Percentiles rank a stretch among this genome's conserved stretches.
Evolutionary conservation across 179 eudicot species (phyloP).

Genomic region (Amaranthus tricolor): DNA sequence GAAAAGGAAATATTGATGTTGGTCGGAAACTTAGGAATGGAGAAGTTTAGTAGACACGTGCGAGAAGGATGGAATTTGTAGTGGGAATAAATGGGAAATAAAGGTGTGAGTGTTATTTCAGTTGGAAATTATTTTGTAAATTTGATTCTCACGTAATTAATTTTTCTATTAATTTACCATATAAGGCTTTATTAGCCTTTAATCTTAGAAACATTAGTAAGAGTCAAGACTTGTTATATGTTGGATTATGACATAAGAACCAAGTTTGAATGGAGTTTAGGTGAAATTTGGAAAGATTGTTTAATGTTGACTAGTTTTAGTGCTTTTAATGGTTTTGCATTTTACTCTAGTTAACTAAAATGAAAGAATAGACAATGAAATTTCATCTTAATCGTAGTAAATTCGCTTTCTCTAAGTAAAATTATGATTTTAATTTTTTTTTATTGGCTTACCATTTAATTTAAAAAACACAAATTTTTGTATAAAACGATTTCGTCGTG

Average conservation of each 20-base stretch:
- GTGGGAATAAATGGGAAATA: not conserved
- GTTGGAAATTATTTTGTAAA: not conserved
- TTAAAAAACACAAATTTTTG: too few relatives aligned
- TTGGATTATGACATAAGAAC: not conserved
- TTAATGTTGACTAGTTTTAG: not conserved
- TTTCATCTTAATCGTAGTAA: not conserved
- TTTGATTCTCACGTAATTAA: too few relatives aligned
- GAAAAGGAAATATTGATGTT: slow-evolving; percentile 1
- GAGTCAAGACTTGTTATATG: not conserved
- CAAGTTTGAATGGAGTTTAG: not conserved
- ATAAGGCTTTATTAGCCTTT: not conserved
- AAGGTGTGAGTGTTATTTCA: not conserved
- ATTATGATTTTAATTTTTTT: too few relatives aligned
- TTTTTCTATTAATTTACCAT: too few relatives aligned
- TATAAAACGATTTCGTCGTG: too few relatives aligned
- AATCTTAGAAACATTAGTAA: not conserved
- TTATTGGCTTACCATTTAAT: too few relatives aligned
- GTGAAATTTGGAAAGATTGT: not conserved
- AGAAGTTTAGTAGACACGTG: slow-evolving; percentile 20
- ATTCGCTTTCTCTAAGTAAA: not conserved
- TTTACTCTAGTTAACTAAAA: too few relatives aligned
- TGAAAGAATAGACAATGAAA: too few relatives aligned
- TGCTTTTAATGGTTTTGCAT: too few relatives aligned
- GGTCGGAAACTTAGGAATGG: not conserved
- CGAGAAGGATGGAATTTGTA: not conserved